Evolutionary conservation across 768 basidiomycete genomes (phyloP), one percentile per base, ranked within the genome.

Genomic region (Russula sp.): DNA sequence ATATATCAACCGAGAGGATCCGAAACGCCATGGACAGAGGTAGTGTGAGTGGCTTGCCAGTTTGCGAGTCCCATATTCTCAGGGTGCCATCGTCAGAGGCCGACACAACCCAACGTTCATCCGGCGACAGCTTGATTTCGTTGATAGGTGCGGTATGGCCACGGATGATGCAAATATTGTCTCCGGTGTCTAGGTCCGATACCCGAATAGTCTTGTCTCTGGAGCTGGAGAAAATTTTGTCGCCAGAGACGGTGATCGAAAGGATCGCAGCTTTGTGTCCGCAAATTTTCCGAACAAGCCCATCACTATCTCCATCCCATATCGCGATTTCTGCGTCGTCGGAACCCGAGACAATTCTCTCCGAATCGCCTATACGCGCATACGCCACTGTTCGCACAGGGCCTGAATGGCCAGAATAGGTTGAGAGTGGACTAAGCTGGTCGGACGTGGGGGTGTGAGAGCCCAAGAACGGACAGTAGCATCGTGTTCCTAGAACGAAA

Each of bases 81-180:
- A 65, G 5, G 22, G n/a, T 42, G 7, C 22, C 50, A n/a, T 65
- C 64, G 36, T 65, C 62, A 7, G 65, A 63, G 20, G 32, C 65
- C 1, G 65, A 66, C 9, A 63, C 34, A 9, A 66, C 38, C 36
- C 58, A 13, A 11, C 8, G 34, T 18, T 64, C 59, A 30, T 55
- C 55, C 1, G 62, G 62, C 10, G 60, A 32, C 20, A 54, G 44
- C 20, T 54, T 28, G 44, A 54, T 42, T 20, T 44, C 20, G 51
- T 46, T 63, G 30, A 68, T 42, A 22, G 59, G 24, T 2, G 32
- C 58, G n/a, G 36, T 70, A 36, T 51, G 52, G 60, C 79, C 70
- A 53, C 76, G 76, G 26, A 82, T 72, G 22, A 61, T 56, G 16
- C 42, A 57, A 18, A 26, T 40, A 40, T 40, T 40, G 14, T 40